Conservation (phyloP, 805 yeast species). For the Saccharomycopsis olivae region DNA sequence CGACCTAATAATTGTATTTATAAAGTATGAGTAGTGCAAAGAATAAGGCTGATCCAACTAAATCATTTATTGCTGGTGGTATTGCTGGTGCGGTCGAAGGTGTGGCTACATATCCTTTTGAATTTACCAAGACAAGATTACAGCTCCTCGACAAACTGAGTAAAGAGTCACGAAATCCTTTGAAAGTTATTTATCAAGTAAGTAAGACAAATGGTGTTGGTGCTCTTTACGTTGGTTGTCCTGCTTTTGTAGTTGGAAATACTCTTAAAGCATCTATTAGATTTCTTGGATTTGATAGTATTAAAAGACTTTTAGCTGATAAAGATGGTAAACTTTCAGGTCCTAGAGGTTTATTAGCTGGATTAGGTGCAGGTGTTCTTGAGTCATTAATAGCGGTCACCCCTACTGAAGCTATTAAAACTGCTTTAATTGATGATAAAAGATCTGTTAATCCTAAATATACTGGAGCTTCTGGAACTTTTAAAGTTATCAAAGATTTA, state of each 20-base stretch:
- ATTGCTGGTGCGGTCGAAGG: conserved; percentile 96
- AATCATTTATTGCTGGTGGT: conserved; percentile 91
- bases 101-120: conserved; percentile 86
- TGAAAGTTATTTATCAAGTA: conserved; percentile 64
- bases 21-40: background rate
- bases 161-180: conserved; percentile 69
- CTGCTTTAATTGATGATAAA: conserved; percentile 90
- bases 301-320: conserved; percentile 69
- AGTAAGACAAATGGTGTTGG: conserved; percentile 70
- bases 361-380: conserved; percentile 92
- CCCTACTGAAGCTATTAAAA: conserved; percentile 93
- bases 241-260: conserved; percentile 92
- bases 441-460: conserved; percentile 70
- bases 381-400: conserved; percentile 92
- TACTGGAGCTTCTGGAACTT: conserved; percentile 50
- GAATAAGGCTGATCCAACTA: conserved; percentile 50
- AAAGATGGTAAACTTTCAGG: conserved; percentile 81
- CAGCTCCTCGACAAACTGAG: conserved; percentile 66
- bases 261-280: conserved; percentile 95
- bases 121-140: conserved; percentile 88
- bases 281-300: conserved; percentile 83
- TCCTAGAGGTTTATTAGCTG: conserved; percentile 87
- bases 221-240: conserved; percentile 87
- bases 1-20: no score
- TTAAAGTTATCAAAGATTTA: conserved; percentile 58